Conservation (phyloP, 129 eudicot species). For the Tagetes erecta region DNA sequence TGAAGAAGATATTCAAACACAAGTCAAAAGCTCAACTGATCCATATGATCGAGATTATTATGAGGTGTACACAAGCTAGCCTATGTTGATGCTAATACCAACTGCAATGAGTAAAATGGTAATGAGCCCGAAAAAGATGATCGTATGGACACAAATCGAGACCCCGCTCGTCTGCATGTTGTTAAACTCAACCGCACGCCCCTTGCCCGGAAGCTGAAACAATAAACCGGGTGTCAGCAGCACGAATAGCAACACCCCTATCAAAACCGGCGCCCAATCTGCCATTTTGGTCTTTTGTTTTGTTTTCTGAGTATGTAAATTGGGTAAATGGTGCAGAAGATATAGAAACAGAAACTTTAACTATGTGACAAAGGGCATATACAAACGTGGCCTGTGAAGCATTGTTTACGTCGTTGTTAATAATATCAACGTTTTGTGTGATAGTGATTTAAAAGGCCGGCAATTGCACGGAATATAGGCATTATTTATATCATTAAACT, state of each 20-base stretch:
- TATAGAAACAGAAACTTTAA: slow-evolving; percentile 26
- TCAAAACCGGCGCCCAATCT: slow-evolving; percentile 64
- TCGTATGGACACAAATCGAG: slow-evolving; percentile 57
- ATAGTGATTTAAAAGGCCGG: slow-evolving; percentile 28
- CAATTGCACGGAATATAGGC: neutral
- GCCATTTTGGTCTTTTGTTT: slow-evolving; percentile 38
- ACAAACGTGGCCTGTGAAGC: slow-evolving; percentile 21
- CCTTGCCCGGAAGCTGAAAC: slow-evolving; percentile 60
- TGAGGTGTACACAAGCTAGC: slow-evolving; percentile 25
- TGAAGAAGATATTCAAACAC: slow-evolving; percentile 7
- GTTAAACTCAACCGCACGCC: slow-evolving; percentile 51
- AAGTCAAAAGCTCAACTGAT: slow-evolving; percentile 16
- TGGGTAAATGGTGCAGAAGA: slow-evolving; percentile 21
- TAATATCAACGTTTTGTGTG: slow-evolving; percentile 18
- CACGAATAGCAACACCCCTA: slow-evolving; percentile 59
- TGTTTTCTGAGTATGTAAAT: neutral
- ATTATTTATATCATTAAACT: too few species aligned
- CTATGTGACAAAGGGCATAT: slow-evolving; percentile 29
- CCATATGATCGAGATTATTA: neutral
- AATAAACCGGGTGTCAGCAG: slow-evolving; percentile 57
- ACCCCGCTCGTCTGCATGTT: slow-evolving; percentile 70
- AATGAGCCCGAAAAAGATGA: slow-evolving; percentile 55
- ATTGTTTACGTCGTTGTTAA: slow-evolving; percentile 24
- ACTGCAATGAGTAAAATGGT: slow-evolving; percentile 63
- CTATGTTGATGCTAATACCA: slow-evolving; percentile 59